phyloP scores from a whole-genome alignment of 108 stramenopile genomes.

The Cyclotella kingstonii region DNA sequence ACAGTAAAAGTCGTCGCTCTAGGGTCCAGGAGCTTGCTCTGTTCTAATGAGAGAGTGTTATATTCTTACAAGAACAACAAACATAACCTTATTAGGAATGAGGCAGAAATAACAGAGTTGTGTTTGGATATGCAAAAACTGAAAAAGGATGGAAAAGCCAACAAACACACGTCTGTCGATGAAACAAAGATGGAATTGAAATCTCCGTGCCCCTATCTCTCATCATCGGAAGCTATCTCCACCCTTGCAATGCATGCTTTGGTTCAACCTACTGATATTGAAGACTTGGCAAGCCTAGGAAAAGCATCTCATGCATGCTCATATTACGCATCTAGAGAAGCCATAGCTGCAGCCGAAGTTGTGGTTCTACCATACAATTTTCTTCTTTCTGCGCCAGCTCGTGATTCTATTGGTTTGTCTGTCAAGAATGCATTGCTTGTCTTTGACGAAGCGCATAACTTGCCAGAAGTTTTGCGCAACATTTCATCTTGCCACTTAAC shows the following conservation, averaged over 20 bases:
- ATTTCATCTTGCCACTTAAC: conserved; percentile 56
- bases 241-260: conserved; percentile 84
- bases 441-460: conserved; percentile 98
- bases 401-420: conserved; percentile 75
- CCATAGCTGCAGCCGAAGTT: conserved; percentile 84
- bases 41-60: conserved; percentile 68
- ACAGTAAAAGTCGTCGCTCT: conserved; percentile 80
- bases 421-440: conserved; percentile 81
- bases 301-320: conserved; percentile 76
- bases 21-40: conserved; percentile 84
- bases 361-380: conserved; percentile 91
- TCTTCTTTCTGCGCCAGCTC: conserved; percentile 63
- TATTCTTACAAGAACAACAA: conserved; percentile 8
- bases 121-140: conserved; percentile 92
- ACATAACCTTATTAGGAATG: conserved; percentile 36
- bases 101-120: conserved; percentile 78
- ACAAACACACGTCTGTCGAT: background rate
- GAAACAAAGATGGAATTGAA: background rate
- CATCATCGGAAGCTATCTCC: conserved; percentile 53
- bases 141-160: conserved; percentile 3
- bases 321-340: conserved; percentile 90
- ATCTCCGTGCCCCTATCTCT: conserved; percentile 64
- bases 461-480: conserved; percentile 78
- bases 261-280: conserved; percentile 82
- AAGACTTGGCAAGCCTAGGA: conserved; percentile 82